Evolutionary conservation across 2,329 filamentous ascomycete genomes (phyloP).

Genomic region (Ascocoryne sarcoides): DNA sequence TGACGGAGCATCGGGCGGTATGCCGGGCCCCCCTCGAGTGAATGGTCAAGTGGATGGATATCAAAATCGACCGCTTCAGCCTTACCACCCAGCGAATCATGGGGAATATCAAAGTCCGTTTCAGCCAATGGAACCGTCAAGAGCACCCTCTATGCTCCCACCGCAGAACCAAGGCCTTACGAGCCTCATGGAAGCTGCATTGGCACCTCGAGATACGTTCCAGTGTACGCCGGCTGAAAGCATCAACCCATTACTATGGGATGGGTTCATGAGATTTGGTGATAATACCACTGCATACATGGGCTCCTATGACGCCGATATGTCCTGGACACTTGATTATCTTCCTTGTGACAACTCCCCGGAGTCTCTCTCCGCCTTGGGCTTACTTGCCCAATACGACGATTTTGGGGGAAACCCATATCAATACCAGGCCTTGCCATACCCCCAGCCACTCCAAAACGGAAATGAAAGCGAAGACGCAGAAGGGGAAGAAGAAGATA

Average conservation of each 20-base stretch:
- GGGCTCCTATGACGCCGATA: conserved; percentile 26
- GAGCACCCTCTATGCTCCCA: not conserved
- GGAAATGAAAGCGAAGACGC: conserved; percentile 12
- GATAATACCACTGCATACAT: conserved; percentile 19
- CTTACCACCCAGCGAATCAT: not conserved
- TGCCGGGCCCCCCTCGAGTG: too few relatives aligned
- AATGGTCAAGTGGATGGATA: not conserved
- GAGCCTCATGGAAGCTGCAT: conserved; percentile 24
- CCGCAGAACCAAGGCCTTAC: conserved; percentile 17
- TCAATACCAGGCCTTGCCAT: conserved; percentile 4
- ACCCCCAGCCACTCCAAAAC: conserved; percentile 11
- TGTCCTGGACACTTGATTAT: conserved; percentile 24
- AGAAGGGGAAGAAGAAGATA: conserved; percentile 22
- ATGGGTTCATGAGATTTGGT: conserved; percentile 23
- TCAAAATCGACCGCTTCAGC: not conserved
- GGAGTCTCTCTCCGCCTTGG: conserved; percentile 12
- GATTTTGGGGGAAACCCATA: conserved; percentile 16
- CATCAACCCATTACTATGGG: conserved; percentile 18
- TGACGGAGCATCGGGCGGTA: not conserved
- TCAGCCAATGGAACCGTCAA: conserved; percentile 5
- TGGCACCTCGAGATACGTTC: conserved; percentile 16
- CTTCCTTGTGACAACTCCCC: conserved; percentile 16
- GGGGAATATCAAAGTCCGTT: not conserved
- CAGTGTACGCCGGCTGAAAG: conserved; percentile 16
- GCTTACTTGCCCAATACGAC: conserved; percentile 12